A percentile compares a stretch with the other conserved stretches of the same genome.
Conservation (phyloP, 2,329 filamentous ascomycete genomes). For the Furcasterigmium furcatum region DNA sequence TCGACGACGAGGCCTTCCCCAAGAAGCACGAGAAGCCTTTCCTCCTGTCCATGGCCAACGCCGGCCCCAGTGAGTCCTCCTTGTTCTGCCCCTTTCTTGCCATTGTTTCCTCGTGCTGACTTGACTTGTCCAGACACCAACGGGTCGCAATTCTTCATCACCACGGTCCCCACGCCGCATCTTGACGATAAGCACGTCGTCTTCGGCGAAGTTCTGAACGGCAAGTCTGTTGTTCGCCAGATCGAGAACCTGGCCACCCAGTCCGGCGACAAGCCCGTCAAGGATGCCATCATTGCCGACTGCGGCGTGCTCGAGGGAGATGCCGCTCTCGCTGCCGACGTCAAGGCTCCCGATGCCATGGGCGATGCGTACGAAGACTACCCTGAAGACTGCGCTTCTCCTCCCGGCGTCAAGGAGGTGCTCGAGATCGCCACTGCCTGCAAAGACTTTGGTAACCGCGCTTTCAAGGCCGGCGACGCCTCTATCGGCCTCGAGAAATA, state of each 20-base stretch:
- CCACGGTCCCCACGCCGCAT: conserved; percentile 91
- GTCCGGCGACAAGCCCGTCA: conserved; percentile 71
- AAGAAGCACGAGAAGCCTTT: conserved; percentile 91
- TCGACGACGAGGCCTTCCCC: conserved; percentile 94
- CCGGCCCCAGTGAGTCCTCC: conserved; percentile 71
- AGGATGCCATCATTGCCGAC: conserved; percentile 72
- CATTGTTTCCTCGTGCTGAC: background rate
- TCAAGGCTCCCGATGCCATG: conserved; percentile 71
- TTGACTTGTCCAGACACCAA: conserved; percentile 66
- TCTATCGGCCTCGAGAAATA: conserved; percentile 82
- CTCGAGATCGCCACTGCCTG: conserved; percentile 78
- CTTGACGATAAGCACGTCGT: conserved; percentile 97
- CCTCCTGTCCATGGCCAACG: conserved; percentile 96
- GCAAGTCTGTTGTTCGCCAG: conserved; percentile 86
- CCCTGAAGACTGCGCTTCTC: conserved; percentile 73
- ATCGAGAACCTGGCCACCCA: conserved; percentile 81
- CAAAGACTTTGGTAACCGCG: conserved; percentile 89
- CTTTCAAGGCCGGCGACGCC: conserved; percentile 78
- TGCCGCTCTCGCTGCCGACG: conserved; percentile 62
- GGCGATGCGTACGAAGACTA: conserved; percentile 96
- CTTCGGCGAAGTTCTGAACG: conserved; percentile 89
- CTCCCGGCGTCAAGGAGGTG: conserved; percentile 64
- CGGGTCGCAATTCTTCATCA: conserved; percentile 97
- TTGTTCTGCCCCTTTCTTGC: background rate
- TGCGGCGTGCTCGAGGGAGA: conserved; percentile 81